Percentiles rank a stretch among this genome's conserved stretches.
Evolutionary conservation across 768 basidiomycete genomes (phyloP).

Genomic region (Cystoderma amianthinum): DNA sequence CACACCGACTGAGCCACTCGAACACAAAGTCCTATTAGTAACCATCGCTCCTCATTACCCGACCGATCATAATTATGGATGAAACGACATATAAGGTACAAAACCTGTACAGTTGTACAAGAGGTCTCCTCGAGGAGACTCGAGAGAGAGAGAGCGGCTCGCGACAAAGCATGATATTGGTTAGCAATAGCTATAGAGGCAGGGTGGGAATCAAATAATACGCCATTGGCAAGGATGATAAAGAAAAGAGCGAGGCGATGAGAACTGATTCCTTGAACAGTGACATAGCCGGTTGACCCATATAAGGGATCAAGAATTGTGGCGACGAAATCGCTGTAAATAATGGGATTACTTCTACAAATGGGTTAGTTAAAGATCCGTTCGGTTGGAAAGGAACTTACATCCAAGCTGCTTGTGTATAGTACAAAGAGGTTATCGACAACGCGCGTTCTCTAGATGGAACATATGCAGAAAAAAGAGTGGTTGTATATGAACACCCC

Average conservation of each 20-base stretch:
- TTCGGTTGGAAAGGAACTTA: slow-evolving; percentile 14
- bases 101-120: slow-evolving; percentile 37
- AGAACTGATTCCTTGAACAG: slow-evolving; percentile 29
- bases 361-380: background rate
- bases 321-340: slow-evolving; percentile 30
- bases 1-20: slow-evolving; percentile 38
- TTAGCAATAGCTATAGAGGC: slow-evolving; percentile 23
- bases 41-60: slow-evolving; percentile 39
- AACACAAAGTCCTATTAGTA: slow-evolving; percentile 36
- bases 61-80: slow-evolving; percentile 33
- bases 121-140: slow-evolving; percentile 37
- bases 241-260: slow-evolving; percentile 49
- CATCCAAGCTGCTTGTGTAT: slow-evolving; percentile 39
- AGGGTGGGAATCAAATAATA: slow-evolving; percentile 32
- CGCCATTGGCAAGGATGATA: slow-evolving; percentile 39
- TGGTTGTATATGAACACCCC: slow-evolving; percentile 27
- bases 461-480: slow-evolving; percentile 29
- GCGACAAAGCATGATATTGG: slow-evolving; percentile 38
- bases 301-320: slow-evolving; percentile 38
- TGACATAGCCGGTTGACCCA: slow-evolving; percentile 18
- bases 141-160: slow-evolving; percentile 40
- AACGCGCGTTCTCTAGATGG: slow-evolving; percentile 31
- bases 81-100: slow-evolving; percentile 36
- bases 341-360: slow-evolving; percentile 38
- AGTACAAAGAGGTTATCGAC: slow-evolving; percentile 34